A percentile compares a stretch with the other conserved stretches of the same genome.
These are phyloP conservation scores for Geotrichum ghanense DNA, from an alignment of 805 yeast species.

Conservation along the genomic window DNA sequence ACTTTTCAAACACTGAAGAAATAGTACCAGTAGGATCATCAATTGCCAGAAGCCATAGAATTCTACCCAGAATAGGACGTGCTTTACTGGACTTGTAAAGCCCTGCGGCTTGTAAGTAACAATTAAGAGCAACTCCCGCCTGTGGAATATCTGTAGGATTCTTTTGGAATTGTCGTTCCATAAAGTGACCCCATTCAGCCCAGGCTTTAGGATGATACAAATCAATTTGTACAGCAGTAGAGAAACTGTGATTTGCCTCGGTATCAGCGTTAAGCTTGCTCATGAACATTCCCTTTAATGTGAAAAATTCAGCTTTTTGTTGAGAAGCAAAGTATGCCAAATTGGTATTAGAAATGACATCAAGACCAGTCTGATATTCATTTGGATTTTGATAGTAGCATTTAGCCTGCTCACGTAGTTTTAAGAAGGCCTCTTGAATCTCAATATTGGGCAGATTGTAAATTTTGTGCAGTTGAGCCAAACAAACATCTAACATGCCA, in stretches of 20 bases:
- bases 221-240: constrained; percentile 95
- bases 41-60: constrained; percentile 84
- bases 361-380: constrained; percentile 89
- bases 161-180: constrained; percentile 78
- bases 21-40: constrained; percentile 78
- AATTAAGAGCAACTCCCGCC: constrained; percentile 90
- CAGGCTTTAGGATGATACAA: constrained; percentile 92
- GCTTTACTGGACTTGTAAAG: constrained; percentile 87
- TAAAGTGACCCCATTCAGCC: constrained; percentile 99
- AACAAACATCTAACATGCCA: constrained; percentile 93
- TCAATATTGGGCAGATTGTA: constrained; percentile 95
- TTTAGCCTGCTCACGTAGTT: constrained; percentile 92
- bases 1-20: constrained; percentile 79
- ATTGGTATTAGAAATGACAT: constrained; percentile 93
- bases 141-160: constrained; percentile 67
- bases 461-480: constrained; percentile 82
- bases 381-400: constrained; percentile 89
- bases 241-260: constrained; percentile 96
- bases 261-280: constrained; percentile 84
- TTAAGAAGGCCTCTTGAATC: constrained; percentile 94
- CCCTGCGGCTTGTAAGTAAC: constrained; percentile 97
- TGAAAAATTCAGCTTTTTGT: constrained; percentile 96
- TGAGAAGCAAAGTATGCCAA: constrained; percentile 93
- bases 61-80: constrained; percentile 74
- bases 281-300: constrained; percentile 94